Evolutionary conservation across 179 eudicot genomes (phyloP), one percentile per base, ranked within the genome.

Genomic region (Corrigiola litoralis): DNA sequence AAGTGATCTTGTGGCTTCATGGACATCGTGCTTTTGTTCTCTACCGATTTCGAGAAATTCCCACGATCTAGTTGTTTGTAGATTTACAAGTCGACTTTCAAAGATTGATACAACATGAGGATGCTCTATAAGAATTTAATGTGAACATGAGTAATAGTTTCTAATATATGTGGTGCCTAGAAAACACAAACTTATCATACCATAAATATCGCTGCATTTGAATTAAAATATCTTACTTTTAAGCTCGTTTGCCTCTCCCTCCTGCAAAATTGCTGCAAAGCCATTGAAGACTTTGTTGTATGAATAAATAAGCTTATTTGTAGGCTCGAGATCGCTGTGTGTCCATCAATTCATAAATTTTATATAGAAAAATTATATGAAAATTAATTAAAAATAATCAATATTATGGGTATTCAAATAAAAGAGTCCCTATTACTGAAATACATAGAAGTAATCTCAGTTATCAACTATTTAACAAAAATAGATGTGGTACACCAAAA

Each of bases 51-150:
- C 44, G 9, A 85, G 38, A 36, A 85, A 87, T 28, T 70, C 76
- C 86, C 88, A 81, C 14, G 95, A 81, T 23, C 66, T 72, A 4
- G 88, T 79, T 34, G 92, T 86, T 74, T 80, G 81, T 36, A 78
- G 36, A 14, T 74, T 31, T 18, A 38, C 63, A 0, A 28, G 60
- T 66, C 36, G 29, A 51, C 72, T 66, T 64, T 36, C 32, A 44
- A 86, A 66, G 10, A 84, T 77, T 2, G 86, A 75, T 2, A 82
- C 59, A 16, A 83, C 92, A 25, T 58, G 42, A 0, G 88, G 86
- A 70, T 80, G 80, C 55, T 69, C 90, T 85, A 48, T 17, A 34
- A 10, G 13, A 40, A 50, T 8, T 16, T 16, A 42, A 1, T 58
- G 16, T 21, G 27, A 0, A n/a, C 23, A 23, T 2, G 13, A 33